Evolutionary conservation across 345 rosid species (phyloP), one percentile per base, ranked within the genome.

Genomic region (Carallia pectinifolia): DNA sequence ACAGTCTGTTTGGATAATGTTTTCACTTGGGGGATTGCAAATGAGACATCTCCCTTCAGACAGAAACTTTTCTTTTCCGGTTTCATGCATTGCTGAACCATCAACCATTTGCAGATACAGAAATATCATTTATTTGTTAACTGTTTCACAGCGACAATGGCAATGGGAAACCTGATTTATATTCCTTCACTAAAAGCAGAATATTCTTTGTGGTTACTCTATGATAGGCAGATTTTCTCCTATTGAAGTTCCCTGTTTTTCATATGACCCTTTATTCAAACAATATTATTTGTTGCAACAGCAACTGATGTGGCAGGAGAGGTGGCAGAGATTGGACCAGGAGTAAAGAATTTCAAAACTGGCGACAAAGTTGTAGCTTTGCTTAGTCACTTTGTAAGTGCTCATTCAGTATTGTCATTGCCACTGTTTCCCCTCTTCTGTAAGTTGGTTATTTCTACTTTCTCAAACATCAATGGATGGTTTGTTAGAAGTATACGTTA

Each of bases 251-350:
- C 50, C 16, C 50, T 44, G 50, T 44, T 44, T 44, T 12, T 44
- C 50, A 44, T 33, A 33, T 44, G 50, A 44, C 16, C n/a, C 29
- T 30, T 70, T 30, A 69, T 50, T 52, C 50, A 71, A 37, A 69
- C 17, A 16, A 38, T 33, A 17, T 62, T 4, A 73, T 67, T 68
- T 65, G 67, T 27, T 80, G 80, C 80, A 37, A 74, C 83, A 93
- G 97, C 80, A 73, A 83, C 81, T 31, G 97, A 90, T 83, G 89
- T 90, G 52, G 89, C 92, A 12, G 98, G 92, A 76, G 98, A 93
- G 68, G 83, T 90, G 1, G 67, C 87, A 27, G 81, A 85, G 74
- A 88, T 86, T 76, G 98, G 98, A 65, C 37, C 85, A 44, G 85
- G 63, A 65, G 90, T 86, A 58, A 52, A 80, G 67, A 78, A 83